A percentile compares a stretch with the other conserved stretches of the same genome.
phyloP scores from a whole-genome alignment of 2,329 filamentous ascomycete genomes.

The Aschersonia sp. region DNA sequence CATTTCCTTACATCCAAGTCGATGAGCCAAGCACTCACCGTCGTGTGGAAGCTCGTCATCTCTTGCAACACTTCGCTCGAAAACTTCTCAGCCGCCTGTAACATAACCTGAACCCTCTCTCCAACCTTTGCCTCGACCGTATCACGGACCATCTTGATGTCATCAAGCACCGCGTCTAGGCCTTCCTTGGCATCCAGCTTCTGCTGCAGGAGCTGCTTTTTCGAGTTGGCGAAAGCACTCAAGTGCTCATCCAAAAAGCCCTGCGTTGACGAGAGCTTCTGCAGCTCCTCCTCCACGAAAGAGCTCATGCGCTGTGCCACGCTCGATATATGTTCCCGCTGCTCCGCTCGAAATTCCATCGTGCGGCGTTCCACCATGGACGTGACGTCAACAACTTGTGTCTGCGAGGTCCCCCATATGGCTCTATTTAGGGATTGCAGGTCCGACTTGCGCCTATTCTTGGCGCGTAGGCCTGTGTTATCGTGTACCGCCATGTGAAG shows the following conservation, averaged over 20 bases:
- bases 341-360: conserved; percentile 55
- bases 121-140: conserved; percentile 78
- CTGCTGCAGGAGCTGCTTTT: conserved; percentile 52
- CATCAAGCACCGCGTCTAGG: conserved; percentile 83
- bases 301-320: conserved; percentile 59
- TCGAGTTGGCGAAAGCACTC: conserved; percentile 51
- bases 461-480: conserved; percentile 69
- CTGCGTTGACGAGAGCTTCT: conserved; percentile 56
- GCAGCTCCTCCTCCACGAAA: conserved; percentile 64
- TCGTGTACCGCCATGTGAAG: conserved; percentile 67
- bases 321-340: conserved; percentile 52
- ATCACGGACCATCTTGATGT: conserved; percentile 81
- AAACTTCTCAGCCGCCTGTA: conserved; percentile 73
- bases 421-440: conserved; percentile 67
- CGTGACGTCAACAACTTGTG: conserved; percentile 64
- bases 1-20: not conserved
- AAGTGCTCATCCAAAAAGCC: conserved; percentile 57
- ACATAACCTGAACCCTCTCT: conserved; percentile 70
- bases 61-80: conserved; percentile 81
- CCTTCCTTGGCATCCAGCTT: conserved; percentile 61
- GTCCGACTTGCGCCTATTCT: conserved; percentile 73
- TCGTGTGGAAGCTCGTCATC: conserved; percentile 67
- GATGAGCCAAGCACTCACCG: conserved; percentile 21
- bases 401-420: conserved; percentile 65
- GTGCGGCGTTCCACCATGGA: conserved; percentile 63